phyloP scores from a whole-genome alignment of 2,329 filamentous ascomycete genomes.

The Pseudogymnoascus sp. region DNA sequence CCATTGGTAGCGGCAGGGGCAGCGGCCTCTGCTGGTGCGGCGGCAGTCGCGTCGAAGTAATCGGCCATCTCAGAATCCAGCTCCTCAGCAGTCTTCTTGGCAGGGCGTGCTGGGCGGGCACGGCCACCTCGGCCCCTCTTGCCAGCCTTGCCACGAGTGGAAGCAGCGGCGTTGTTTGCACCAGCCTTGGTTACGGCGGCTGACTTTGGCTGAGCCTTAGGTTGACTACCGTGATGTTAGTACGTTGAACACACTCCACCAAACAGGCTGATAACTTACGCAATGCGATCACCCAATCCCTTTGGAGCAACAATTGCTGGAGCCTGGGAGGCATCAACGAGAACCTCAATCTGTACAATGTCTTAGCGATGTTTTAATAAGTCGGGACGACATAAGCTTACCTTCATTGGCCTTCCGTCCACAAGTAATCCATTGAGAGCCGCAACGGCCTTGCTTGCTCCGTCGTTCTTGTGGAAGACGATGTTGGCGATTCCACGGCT shows the following conservation, averaged over 20 bases:
- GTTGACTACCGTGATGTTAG: constrained; percentile 37
- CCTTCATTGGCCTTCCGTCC: constrained; percentile 85
- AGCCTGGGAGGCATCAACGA: constrained; percentile 68
- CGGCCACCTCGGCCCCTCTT: constrained; percentile 43
- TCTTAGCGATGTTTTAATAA: constrained; percentile 15
- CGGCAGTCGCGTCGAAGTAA: constrained; percentile 61
- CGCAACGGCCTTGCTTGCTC: constrained; percentile 75
- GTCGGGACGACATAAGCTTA: constrained; percentile 33
- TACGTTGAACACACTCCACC: background rate
- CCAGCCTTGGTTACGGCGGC: constrained; percentile 64
- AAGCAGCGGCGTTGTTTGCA: constrained; percentile 47
- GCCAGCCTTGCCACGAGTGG: constrained; percentile 26
- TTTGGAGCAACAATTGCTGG: constrained; percentile 61
- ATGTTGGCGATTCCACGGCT: constrained; percentile 92
- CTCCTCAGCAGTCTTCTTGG: constrained; percentile 89
- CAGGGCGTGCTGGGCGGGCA: constrained; percentile 53
- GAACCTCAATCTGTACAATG: constrained; percentile 67
- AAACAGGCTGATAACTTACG: constrained; percentile 41
- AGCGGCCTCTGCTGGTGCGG: constrained; percentile 37
- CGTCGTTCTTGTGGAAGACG: constrained; percentile 71
- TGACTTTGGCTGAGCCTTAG: constrained; percentile 72
- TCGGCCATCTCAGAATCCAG: constrained; percentile 97
- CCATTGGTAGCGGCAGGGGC: constrained; percentile 34
- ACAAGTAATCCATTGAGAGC: constrained; percentile 83
- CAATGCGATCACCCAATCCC: constrained; percentile 75